Conservation (phyloP, 2,329 filamentous ascomycete genomes). For the Fusarium equiseti region DNA sequence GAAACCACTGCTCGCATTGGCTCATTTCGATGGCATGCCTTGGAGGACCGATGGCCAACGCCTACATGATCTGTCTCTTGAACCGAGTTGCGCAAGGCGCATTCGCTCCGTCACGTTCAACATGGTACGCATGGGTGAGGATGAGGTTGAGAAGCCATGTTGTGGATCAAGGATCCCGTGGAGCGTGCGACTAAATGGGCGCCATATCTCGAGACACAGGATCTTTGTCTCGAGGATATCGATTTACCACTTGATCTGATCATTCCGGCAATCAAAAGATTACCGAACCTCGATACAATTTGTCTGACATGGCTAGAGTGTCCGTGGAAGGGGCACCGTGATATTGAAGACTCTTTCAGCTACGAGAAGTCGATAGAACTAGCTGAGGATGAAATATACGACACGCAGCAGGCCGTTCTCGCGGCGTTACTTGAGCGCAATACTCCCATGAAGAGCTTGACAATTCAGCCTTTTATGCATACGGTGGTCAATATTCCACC, state of each 20-base stretch:
- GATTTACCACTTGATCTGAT: slow-evolving; percentile 26
- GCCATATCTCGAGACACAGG: slow-evolving; percentile 26
- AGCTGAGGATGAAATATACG: slow-evolving; percentile 19
- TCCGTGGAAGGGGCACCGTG: slow-evolving; percentile 32
- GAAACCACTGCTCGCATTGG: slow-evolving; percentile 18
- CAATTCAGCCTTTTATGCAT: slow-evolving; percentile 36
- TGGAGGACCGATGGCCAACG: slow-evolving; percentile 61
- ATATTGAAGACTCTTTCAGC: slow-evolving; percentile 23
- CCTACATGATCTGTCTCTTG: slow-evolving; percentile 58
- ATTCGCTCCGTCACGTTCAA: slow-evolving; percentile 61
- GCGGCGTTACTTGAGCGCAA: slow-evolving; percentile 27
- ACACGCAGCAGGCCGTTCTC: slow-evolving; percentile 40
- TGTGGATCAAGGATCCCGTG: neutral
- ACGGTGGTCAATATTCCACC: slow-evolving; percentile 17
- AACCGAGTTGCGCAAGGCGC: slow-evolving; percentile 56
- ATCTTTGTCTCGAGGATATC: neutral
- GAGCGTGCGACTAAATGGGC: slow-evolving; percentile 10
- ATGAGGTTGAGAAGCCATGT: slow-evolving; percentile 6
- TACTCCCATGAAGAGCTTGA: slow-evolving; percentile 34
- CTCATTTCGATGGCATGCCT: slow-evolving; percentile 57
- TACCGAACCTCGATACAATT: slow-evolving; percentile 41
- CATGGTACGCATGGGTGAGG: slow-evolving; percentile 47
- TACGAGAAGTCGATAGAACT: slow-evolving; percentile 34
- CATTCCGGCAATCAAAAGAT: slow-evolving; percentile 23
- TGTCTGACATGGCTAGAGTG: slow-evolving; percentile 43